Base-by-base conservation (phyloP, 768 basidiomycete genomes). In the Holtermannia corniformis region DNA sequence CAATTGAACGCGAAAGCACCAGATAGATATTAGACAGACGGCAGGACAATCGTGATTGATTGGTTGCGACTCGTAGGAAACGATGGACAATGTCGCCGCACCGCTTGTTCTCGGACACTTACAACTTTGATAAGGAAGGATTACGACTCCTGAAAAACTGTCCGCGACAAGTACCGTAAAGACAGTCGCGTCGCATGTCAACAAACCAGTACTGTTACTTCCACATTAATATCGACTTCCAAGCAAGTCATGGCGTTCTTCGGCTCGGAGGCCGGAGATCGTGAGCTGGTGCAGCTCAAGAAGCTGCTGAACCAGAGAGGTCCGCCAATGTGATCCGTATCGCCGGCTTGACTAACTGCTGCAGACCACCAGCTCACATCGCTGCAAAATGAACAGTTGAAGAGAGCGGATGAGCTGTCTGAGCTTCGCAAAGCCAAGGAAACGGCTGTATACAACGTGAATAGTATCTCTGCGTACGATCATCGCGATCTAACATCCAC, bases 241-340 rank as follows among this genome's bases (percentile, higher is more conserved):
- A n/a, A n/a, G n/a, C n/a, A n/a, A 28, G 46, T 25, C 41, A 72
- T 72, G 70, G 56, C 70, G 24, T 66, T 69, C 57, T 62, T 72
- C 44, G 72, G 72, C 2, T 49, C 62, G 41, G 67, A 65, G 49
- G 69, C 61, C 22, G 56, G 63, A 13, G 69, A 72, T 40, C 55
- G 61, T 25, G 56, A 68, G 51, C 50, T 67, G 45, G 64, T 55
- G 40, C 60, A 61, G 24, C 54, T 72, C 20, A 72, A 67, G 47
- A 54, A 51, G 45, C 63, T 65, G 49, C 32, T 72, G 20, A 51
- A 57, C 2, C 57, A 62, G 21, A 70, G 70, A 58, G 68, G 72
- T 73, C 14, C 24, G 64, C 54, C 20, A 26, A 5, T 5, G 12
- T n/a, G 14, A 19, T 28, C 28, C 22, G 21, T 27, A 12, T 1